These are phyloP conservation scores for Fusarium incarnatum DNA, from an alignment of 2,329 filamentous ascomycete species.

Conservation along the genomic window DNA sequence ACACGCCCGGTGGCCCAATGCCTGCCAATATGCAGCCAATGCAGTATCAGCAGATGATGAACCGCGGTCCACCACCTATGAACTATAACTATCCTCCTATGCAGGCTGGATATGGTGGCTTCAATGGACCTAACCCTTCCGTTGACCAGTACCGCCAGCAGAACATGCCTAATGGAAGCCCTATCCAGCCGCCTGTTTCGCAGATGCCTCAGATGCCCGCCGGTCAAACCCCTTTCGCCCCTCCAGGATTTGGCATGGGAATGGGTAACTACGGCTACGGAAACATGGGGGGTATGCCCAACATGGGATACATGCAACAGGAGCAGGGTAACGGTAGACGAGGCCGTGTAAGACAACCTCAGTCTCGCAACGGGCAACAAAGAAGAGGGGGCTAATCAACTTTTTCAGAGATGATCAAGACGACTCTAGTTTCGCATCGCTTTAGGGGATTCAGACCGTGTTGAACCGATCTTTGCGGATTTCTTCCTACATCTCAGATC, in stretches of 20 bases:
- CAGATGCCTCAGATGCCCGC: constrained; percentile 58
- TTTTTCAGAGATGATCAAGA: constrained; percentile 46
- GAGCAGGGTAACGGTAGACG: constrained; percentile 67
- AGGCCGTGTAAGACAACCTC: constrained; percentile 64
- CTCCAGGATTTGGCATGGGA: constrained; percentile 63
- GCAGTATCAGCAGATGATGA: constrained; percentile 71
- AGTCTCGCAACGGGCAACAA: constrained; percentile 24
- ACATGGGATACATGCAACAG: constrained; percentile 64
- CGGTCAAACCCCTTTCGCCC: constrained; percentile 59
- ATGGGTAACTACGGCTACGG: constrained; percentile 61
- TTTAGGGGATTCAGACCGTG: constrained; percentile 21
- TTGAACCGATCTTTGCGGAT: constrained; percentile 36
- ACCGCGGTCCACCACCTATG: constrained; percentile 64
- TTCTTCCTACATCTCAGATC: constrained; percentile 36
- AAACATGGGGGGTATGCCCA: constrained; percentile 59
- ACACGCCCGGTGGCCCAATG: constrained; percentile 59
- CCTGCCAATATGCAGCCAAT: constrained; percentile 63
- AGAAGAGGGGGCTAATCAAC: constrained; percentile 43
- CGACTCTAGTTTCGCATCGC: constrained; percentile 18
- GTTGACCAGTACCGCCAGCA: constrained; percentile 69
- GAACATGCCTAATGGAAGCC: constrained; percentile 62
- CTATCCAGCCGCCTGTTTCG: constrained; percentile 61
- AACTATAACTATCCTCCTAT: constrained; percentile 68
- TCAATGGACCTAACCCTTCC: constrained; percentile 59
- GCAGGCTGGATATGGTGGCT: constrained; percentile 67